Evolutionary conservation across 371 early-diverging fungal species (phyloP).

Genomic region (Funneliformis caledonium): DNA sequence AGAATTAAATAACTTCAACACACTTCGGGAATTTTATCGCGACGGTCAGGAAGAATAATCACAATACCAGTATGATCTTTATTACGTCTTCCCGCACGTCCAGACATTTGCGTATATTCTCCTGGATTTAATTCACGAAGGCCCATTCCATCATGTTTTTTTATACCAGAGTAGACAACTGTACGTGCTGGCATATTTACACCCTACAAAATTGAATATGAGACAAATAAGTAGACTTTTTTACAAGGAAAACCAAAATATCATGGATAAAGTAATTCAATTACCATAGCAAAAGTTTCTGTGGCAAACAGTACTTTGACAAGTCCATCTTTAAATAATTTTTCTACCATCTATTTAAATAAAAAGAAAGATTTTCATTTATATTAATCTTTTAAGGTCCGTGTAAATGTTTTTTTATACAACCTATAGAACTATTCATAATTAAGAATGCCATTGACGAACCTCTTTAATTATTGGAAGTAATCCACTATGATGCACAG

Average conservation of each 20-base stretch:
- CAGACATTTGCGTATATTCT: conserved; percentile 99
- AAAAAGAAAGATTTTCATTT: background rate
- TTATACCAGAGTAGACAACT: conserved; percentile 91
- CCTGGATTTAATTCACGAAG: conserved; percentile 90
- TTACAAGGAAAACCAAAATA: background rate
- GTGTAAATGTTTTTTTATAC: too few species aligned
- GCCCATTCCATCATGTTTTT: conserved; percentile 91
- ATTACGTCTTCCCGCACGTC: conserved; percentile 98
- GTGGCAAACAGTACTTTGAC: conserved; percentile 95
- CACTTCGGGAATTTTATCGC: conserved; percentile 16
- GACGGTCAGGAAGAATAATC: conserved; percentile 71
- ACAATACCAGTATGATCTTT: conserved; percentile 95
- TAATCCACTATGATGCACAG: conserved; percentile 97
- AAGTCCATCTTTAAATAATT: conserved; percentile 91
- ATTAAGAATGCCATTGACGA: conserved; percentile 13
- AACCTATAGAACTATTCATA: background rate
- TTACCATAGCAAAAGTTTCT: conserved; percentile 93
- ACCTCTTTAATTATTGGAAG: conserved; percentile 98
- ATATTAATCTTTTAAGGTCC: background rate
- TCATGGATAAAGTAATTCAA: background rate
- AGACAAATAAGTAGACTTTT: background rate
- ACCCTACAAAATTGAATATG: conserved; percentile 58
- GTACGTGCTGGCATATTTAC: conserved; percentile 99
- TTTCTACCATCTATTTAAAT: conserved; percentile 83
- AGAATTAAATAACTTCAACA: background rate